Conservation (phyloP, 176 grass and related monocot genomes). For the Melocanna baccifera region DNA sequence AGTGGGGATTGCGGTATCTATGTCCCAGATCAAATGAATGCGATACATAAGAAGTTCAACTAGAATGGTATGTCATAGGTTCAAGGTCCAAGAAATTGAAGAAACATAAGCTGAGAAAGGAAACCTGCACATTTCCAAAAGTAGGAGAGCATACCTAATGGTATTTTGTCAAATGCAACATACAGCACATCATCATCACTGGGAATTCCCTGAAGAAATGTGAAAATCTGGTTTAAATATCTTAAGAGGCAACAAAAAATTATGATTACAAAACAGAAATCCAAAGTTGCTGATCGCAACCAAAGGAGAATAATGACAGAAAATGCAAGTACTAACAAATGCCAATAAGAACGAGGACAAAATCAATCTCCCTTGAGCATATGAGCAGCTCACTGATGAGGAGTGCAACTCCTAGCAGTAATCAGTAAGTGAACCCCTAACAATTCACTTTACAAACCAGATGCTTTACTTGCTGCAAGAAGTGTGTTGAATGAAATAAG, state of each 20-base stretch:
- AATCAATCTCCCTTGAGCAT: background rate
- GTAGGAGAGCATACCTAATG: slow-evolving; percentile 7
- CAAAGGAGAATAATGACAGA: background rate
- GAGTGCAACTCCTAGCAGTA: background rate
- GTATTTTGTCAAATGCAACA: slow-evolving; percentile 32
- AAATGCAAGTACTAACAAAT: background rate
- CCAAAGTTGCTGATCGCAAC: background rate
- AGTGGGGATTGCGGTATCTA: background rate
- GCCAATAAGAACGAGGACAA: background rate
- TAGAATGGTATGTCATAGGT: background rate
- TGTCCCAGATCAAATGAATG: background rate
- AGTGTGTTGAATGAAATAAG: background rate
- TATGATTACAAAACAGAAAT: slow-evolving; percentile 13
- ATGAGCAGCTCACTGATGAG: background rate
- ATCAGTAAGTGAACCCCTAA: background rate
- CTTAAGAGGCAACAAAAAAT: background rate
- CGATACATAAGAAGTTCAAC: background rate
- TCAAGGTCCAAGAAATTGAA: background rate
- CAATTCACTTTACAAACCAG: background rate
- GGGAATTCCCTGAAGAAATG: slow-evolving; percentile 33
- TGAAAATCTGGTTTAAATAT: background rate
- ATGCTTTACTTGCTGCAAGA: background rate
- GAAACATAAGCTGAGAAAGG: background rate
- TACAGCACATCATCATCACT: slow-evolving; percentile 40
- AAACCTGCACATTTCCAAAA: background rate